Evolutionary conservation across 2,329 filamentous ascomycete species (phyloP), one percentile per base, ranked within the genome.

Genomic region (Polychaeton citri): DNA sequence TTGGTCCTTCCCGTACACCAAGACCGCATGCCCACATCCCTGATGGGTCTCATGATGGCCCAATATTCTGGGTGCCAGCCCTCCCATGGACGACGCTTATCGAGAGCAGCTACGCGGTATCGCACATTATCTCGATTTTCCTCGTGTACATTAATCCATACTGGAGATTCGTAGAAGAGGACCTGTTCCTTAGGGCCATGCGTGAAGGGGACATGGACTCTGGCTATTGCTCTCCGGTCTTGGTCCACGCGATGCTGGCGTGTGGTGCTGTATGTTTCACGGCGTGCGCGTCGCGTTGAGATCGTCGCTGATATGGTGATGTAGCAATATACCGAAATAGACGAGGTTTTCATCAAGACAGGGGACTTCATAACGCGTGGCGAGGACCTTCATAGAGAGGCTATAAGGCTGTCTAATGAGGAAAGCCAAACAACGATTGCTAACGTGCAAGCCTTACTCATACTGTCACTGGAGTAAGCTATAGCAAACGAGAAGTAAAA

Each of bases 151-250:
- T 37, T 10, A 44, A 46, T 40, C 52, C 51, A 2, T 55, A 49
- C 19, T 44, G 43, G 19, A 53, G 57, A 34, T 53, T 46, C 39
- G 43, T 60, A 13, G 52, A 59, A 38, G 48, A 52, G 3, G 53
- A 52, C 31, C 26, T 53, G 13, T 60, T 61, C 34, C 36, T 61
- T 6, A 42, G 46, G 19, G 55, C 54, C 26, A 61, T 61, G 58
- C 43, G 41, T 38, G 43, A 50, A 12, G 50, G 49, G 4, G 40
- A 53, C 13, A 13, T 49, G 8, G 42, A 42, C 4, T 45, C 49
- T 2, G 38, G 41, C 5, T 57, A 49, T 35, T 59, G 57, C 34
- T 59, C 57, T 7, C 52, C 57, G 4, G 51, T 60, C 6, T 36
- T 60, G 16, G 55, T 60, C 3, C 57, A 59, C 36, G 47, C 47